Evolutionary conservation across 1,284 basidiomycete species (phyloP), one percentile per base, ranked within the genome.

Genomic region (Ceratobasidium theobromae): DNA sequence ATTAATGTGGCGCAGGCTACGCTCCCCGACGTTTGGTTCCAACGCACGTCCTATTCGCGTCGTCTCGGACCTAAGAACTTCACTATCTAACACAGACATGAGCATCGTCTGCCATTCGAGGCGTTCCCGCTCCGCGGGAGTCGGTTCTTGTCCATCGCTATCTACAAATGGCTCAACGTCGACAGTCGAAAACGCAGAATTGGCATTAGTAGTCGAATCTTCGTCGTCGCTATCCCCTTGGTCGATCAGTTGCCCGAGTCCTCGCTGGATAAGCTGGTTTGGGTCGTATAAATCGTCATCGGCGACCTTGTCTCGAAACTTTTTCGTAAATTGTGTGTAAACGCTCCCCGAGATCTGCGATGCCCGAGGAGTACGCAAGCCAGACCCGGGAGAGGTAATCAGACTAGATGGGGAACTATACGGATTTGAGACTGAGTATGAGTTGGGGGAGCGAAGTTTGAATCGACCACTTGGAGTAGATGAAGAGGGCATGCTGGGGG

Each of bases 41-140:
- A 93, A 78, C 45, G 85, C 85, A 71, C 83, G 86, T 53, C 88
- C 86, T 71, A 95, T 95, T 66, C 95, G 86, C 21, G 89, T 90
- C 77, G 93, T 96, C 78, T 98, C 95, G 1, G 91, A 89, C 74
- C 89, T 92, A 68, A 98, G 82, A 4, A 98, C 94, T 73, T 98
- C 94, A 14, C 95, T 95, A 40, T 87, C 86, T 32, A 98, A 81
- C 23, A 98, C 95, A 40, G 93, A 95, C 8, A 91, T 86, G 41
- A 98, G 84, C 87, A 97, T 91, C 40, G 89, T 89, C 76, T 95
- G 93, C 95, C 95, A 98, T 76, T 95, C 94, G 51, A 95, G 78
- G 28, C 95, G 83, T 72, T 94, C 91, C 69, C 84, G 82, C 71
- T 92, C 89, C 72, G 57, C 57, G n/a, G 57, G 45, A 4, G 43